Evolutionary conservation across 371 early-diverging fungal species (phyloP).

Genomic region (Capniomyces stellatus): DNA sequence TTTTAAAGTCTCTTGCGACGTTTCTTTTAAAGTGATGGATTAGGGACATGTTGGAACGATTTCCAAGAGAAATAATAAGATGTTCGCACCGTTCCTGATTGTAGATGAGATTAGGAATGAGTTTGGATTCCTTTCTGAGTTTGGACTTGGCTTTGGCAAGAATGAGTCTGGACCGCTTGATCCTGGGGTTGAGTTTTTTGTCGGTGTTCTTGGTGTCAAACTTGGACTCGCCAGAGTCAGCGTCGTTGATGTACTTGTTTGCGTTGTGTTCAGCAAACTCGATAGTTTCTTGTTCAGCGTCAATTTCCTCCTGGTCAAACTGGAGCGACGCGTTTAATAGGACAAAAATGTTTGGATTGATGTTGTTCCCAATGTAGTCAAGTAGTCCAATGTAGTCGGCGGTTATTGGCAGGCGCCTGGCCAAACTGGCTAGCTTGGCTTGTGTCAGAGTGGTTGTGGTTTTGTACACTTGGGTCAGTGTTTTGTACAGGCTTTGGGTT

Average conservation of each 20-base stretch:
- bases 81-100: conserved; percentile 20
- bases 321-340: not conserved
- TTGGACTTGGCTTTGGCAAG: conserved; percentile 5
- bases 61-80: conserved; percentile 13
- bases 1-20: conserved; percentile 17
- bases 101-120: conserved; percentile 21
- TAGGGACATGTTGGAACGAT: conserved; percentile 12
- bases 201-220: conserved; percentile 4
- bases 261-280: conserved; percentile 1
- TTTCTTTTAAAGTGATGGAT: conserved; percentile 23
- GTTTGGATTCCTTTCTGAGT: conserved; percentile 14
- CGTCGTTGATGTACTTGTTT: not conserved
- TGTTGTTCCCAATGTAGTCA: not conserved
- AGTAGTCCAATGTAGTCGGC: not conserved
- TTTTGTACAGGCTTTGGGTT: too few species aligned
- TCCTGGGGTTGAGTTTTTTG: not conserved
- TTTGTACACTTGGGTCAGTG: too few species aligned
- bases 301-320: not conserved
- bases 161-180: not conserved
- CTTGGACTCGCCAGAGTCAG: not conserved
- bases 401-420: not conserved
- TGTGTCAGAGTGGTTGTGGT: too few species aligned
- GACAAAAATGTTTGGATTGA: not conserved
- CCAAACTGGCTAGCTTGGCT: too few species aligned
- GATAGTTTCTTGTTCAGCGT: not conserved